Base-by-base conservation (phyloP, 2,329 filamentous ascomycete species). In the Geosmithia morbida region DNA sequence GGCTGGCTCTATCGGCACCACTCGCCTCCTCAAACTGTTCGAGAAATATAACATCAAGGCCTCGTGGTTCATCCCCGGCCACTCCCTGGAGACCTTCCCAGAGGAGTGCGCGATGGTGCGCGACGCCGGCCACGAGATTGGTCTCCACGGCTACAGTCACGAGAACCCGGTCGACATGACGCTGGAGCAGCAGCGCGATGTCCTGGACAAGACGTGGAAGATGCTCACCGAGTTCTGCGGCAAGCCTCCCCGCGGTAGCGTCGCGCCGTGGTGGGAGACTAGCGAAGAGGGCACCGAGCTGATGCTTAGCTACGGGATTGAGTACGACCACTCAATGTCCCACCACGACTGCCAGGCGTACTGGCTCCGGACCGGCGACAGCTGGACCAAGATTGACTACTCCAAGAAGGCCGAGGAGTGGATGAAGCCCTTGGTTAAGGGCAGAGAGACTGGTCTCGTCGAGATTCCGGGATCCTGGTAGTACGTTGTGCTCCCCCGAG, bases 221-320 rank as follows among this genome's bases (percentile, higher is more conserved):
- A 70, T 87, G 61, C 70, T 87, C 33, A 85, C 78, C 0, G 77
- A 82, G 0, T 83, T 89, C 39, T 44, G 56, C 55, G 75, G 74
- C 40, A 85, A 85, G 62, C 80, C 79, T 1, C 85, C 85, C 0
- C 68, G 81, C 1, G 84, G 85, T 1, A 81, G 74, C 37, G 83
- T 87, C 0, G 83, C 83, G 0, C 84, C 85, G 0, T 88, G 65
- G 69, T 87, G 83, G 83, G 83, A 87, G 57, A 79, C 76, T 0
- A 80, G 74, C 50, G 71, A 77, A 51, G 83, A 86, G 57, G 81
- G 80, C 2, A 75, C 76, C 0, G 75, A 83, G 51, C 61, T 85
- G 13, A 65, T 84, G 55, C 67, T 83, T 16, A 70, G 68, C 51
- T 84, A 84, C 55, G 80, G 81, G 11, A 76, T 84, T 50, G 79